phyloP scores from a whole-genome alignment of 1,284 basidiomycete species.

The Ustilago shanxiensis region DNA sequence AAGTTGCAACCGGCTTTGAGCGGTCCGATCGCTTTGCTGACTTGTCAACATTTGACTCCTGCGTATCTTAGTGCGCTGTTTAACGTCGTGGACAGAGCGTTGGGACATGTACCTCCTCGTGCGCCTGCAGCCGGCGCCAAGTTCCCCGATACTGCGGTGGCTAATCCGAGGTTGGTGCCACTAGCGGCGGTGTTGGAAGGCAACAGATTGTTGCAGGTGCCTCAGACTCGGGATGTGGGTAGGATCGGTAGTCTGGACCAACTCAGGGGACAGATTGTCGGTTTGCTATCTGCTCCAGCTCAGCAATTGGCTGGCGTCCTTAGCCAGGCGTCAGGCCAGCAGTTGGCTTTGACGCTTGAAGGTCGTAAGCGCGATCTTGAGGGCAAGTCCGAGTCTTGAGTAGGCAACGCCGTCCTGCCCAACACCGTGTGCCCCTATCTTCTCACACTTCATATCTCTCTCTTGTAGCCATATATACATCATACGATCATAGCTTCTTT shows the following conservation, averaged over 20 bases:
- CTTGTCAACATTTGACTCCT: slow-evolving; percentile 55
- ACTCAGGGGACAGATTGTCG: slow-evolving; percentile 65
- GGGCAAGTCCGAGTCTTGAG: slow-evolving; percentile 19
- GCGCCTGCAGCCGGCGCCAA: slow-evolving; percentile 26
- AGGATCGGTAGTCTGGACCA: slow-evolving; percentile 54
- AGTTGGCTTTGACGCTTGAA: slow-evolving; percentile 61
- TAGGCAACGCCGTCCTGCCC: too few relatives aligned
- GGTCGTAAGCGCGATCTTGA: slow-evolving; percentile 63
- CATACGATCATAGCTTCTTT: not conserved
- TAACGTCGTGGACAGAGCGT: slow-evolving; percentile 55
- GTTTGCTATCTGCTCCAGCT: slow-evolving; percentile 59
- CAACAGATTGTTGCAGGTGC: slow-evolving; percentile 54
- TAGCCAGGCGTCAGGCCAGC: slow-evolving; percentile 57
- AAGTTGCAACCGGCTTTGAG: slow-evolving; percentile 45
- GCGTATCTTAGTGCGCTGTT: slow-evolving; percentile 59
- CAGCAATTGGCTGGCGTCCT: slow-evolving; percentile 63
- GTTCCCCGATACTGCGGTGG: slow-evolving; percentile 29
- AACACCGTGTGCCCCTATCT: too few relatives aligned
- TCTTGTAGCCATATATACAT: slow-evolving; percentile 13
- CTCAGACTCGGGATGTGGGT: slow-evolving; percentile 56
- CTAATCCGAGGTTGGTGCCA: slow-evolving; percentile 58
- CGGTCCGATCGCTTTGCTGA: slow-evolving; percentile 63
- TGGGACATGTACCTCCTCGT: slow-evolving; percentile 44
- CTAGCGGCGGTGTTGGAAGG: slow-evolving; percentile 58
- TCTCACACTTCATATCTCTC: too few relatives aligned